Conservation (phyloP, 1,139 yeast genomes). For the Suhomyces wounanorum region DNA sequence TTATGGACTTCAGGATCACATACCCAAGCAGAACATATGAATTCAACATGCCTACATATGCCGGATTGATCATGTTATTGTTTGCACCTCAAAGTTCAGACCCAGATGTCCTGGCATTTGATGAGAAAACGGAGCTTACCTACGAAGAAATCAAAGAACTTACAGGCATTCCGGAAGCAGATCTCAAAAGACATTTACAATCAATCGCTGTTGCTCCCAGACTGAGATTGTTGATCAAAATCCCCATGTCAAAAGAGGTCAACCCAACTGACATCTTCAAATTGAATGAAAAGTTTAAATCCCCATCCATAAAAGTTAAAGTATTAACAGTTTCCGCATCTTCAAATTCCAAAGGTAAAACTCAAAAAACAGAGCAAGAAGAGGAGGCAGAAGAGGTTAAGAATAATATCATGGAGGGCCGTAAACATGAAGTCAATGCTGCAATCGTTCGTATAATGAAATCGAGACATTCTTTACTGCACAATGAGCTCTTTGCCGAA, state of each 20-base stretch:
- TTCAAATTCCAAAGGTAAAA: slow-evolving; percentile 24
- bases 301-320: slow-evolving; percentile 72
- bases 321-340: slow-evolving; percentile 66
- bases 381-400: slow-evolving; percentile 42
- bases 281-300: slow-evolving; percentile 70
- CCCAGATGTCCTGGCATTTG: slow-evolving; percentile 48
- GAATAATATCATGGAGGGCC: slow-evolving; percentile 39
- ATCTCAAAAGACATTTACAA: slow-evolving; percentile 74
- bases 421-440: slow-evolving; percentile 73
- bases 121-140: slow-evolving; percentile 41
- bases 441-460: slow-evolving; percentile 90
- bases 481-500: slow-evolving; percentile 67
- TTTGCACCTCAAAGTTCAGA: slow-evolving; percentile 61
- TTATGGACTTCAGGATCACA: slow-evolving; percentile 71
- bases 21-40: slow-evolving; percentile 74
- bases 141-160: slow-evolving; percentile 62
- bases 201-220: slow-evolving; percentile 86
- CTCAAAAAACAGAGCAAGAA: slow-evolving; percentile 39
- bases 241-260: slow-evolving; percentile 76
- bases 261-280: slow-evolving; percentile 63
- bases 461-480: slow-evolving; percentile 60
- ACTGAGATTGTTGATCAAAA: slow-evolving; percentile 68
- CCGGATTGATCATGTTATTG: slow-evolving; percentile 73
- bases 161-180: slow-evolving; percentile 74
- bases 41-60: slow-evolving; percentile 76